A percentile compares a stretch with the other conserved stretches of the same genome.
Conservation (phyloP, 257 asterid genomes). For the Agastache rugosa region DNA sequence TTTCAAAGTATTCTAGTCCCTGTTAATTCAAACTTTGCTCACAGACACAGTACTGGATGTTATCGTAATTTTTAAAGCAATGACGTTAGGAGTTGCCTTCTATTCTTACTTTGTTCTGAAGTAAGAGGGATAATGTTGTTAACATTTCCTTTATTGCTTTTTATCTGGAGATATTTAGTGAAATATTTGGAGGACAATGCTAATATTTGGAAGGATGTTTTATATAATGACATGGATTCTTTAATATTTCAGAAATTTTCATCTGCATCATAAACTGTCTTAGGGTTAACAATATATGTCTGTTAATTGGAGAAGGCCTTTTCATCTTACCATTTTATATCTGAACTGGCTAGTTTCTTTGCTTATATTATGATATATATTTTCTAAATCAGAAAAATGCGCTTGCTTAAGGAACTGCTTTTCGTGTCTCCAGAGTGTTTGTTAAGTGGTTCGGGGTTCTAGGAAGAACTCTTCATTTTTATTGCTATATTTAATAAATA, state of each 20-base stretch:
- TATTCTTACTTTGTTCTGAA: background rate
- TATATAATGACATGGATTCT: background rate
- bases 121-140: background rate
- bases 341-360: background rate
- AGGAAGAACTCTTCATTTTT: background rate
- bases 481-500: background rate
- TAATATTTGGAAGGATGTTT: background rate
- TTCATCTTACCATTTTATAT: background rate
- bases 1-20: background rate
- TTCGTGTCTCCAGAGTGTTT: background rate
- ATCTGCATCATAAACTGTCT: background rate
- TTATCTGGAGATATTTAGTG: background rate
- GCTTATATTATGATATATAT: background rate
- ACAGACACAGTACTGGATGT: background rate
- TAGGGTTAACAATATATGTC: background rate
- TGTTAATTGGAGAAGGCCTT: background rate
- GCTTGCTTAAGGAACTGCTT: constrained; percentile 33
- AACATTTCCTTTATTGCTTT: background rate
- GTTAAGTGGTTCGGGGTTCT: background rate
- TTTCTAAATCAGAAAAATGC: constrained; percentile 46
- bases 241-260: background rate
- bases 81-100: background rate
- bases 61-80: background rate
- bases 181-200: background rate
- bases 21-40: background rate